Conservation (phyloP, 805 yeast species). For the Yarrowia osloensis region DNA sequence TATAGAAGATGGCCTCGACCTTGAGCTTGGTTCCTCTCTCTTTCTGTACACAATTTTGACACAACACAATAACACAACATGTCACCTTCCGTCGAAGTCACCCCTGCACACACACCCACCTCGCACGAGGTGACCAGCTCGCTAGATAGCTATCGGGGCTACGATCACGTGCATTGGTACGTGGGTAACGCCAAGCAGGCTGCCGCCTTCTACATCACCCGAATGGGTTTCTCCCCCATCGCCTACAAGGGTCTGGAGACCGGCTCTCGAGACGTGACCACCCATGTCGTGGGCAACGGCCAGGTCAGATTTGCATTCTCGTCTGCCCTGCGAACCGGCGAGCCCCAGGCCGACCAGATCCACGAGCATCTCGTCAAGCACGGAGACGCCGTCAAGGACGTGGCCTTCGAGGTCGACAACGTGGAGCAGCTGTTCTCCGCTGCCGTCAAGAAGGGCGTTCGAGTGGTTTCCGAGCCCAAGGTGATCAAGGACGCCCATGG, state of each 20-base stretch:
- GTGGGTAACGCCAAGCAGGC: conserved; percentile 71
- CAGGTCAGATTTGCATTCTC: conserved; percentile 52
- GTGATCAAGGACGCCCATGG: conserved; percentile 52
- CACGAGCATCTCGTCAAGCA: conserved; percentile 55
- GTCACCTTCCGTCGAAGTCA: conserved; percentile 29
- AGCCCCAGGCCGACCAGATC: conserved; percentile 44
- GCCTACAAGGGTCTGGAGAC: conserved; percentile 73
- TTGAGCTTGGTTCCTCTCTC: neutral
- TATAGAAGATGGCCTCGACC: neutral
- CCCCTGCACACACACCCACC: conserved; percentile 28
- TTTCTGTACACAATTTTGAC: neutral
- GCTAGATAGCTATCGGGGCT: conserved; percentile 44
- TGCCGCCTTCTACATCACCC: conserved; percentile 55
- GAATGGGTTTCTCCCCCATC: conserved; percentile 63
- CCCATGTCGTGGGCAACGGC: conserved; percentile 65
- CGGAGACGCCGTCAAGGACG: conserved; percentile 81
- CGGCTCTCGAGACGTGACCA: conserved; percentile 55
- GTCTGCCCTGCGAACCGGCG: conserved; percentile 45
- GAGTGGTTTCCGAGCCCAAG: conserved; percentile 40
- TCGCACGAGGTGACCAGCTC: conserved; percentile 18
- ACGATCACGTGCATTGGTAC: conserved; percentile 68
- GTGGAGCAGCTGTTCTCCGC: conserved; percentile 48
- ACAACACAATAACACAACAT: neutral
- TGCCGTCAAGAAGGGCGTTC: conserved; percentile 60
- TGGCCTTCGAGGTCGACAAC: conserved; percentile 63